Evolutionary conservation across 2,329 filamentous ascomycete species (phyloP), one percentile per base, ranked within the genome.

Genomic region (Ilyonectria destructans): DNA sequence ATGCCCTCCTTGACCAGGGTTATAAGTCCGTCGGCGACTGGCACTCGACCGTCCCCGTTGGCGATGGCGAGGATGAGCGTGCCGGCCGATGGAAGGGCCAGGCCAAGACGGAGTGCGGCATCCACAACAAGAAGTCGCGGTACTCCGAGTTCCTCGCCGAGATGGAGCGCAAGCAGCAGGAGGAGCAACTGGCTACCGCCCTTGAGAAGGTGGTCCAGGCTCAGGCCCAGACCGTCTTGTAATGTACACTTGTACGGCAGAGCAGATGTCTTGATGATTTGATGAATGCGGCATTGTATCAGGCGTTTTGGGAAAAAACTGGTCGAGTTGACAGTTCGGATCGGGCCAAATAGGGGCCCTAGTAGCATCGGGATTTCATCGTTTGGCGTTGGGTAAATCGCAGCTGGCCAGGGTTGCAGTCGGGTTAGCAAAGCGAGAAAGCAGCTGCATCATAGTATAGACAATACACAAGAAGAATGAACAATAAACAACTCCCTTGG

Each of bases 11-110:
- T 54, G 94, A 98, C 83, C 88, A 87, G 67, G 96, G 96, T n/a
- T 99, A 99, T 88, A 98, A 98, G 88, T 97, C 94, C 72, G 88
- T 99, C 70, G 96, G 96, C 69, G 96, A 99, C 86, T 98, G 95
- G 94, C 96, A 99, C 87, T 97, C 95, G 58, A 99, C 96, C 4
- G 92, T 90, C 75, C 95, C 96, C 13, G 95, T 98, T 69, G 90
- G 88, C 71, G 94, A 96, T 67, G 93, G 93, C 72, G 96, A 99
- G 84, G 96, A 98, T 77, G 96, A 99, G 89, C 92, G 96, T 58
- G 93, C 96, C 9, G 96, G 96, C 66, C 92, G 96, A 74, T 99
- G 96, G 96, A 98, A 97, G 88, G 96, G 96, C 69, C 93, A 95
- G 82, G 85, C 88, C 77, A 99, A 99, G 91, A 97, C 95, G 17